phyloP scores from a whole-genome alignment of 192 early-diverging fungal species.

The Gorgonomyces haynaldii region DNA sequence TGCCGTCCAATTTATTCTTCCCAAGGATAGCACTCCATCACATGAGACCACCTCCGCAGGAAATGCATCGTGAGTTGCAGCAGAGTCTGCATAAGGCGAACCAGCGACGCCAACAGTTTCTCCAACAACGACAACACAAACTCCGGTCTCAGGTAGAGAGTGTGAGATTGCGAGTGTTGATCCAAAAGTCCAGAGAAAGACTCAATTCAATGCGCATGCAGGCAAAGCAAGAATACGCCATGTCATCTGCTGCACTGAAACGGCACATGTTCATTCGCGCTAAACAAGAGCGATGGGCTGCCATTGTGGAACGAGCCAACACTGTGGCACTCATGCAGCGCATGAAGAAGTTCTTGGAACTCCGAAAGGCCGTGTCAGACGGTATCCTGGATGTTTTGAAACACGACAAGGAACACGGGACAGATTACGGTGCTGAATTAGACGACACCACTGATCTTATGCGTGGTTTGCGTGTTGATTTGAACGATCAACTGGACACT shows the following conservation, averaged over 20 bases:
- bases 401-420: too few relatives aligned
- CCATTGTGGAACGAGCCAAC: constrained; percentile 24
- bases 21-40: background rate
- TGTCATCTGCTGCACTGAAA: constrained; percentile 26
- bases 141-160: constrained; percentile 17
- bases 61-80: background rate
- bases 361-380: constrained; percentile 27
- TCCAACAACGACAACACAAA: constrained; percentile 17
- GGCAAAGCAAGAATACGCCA: constrained; percentile 26
- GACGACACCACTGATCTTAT: background rate
- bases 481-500: too few relatives aligned
- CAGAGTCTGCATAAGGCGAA: constrained; percentile 4
- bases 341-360: constrained; percentile 24
- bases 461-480: background rate
- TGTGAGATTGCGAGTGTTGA: constrained; percentile 19
- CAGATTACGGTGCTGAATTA: too few relatives aligned
- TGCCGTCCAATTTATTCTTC: background rate
- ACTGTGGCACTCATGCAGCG: constrained; percentile 25
- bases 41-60: constrained; percentile 2
- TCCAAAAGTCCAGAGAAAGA: constrained; percentile 24
- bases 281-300: constrained; percentile 19
- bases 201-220: constrained; percentile 18
- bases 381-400: constrained; percentile 20
- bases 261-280: constrained; percentile 20
- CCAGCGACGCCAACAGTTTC: background rate